Evolutionary conservation across 2,329 filamentous ascomycete genomes (phyloP).

Genomic region (Parascedosporium putredinis): DNA sequence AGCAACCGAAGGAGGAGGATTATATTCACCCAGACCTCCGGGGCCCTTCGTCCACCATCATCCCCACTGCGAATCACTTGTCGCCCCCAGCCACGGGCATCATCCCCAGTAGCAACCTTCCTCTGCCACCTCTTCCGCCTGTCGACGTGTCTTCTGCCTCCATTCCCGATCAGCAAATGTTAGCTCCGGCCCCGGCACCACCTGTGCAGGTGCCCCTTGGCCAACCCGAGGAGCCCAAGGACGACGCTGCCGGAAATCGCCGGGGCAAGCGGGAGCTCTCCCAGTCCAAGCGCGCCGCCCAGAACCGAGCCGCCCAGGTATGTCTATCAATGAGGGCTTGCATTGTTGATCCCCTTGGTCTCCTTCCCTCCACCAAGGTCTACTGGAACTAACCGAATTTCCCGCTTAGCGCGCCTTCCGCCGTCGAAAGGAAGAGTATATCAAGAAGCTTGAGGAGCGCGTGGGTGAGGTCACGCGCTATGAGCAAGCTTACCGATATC

Average conservation of each 20-base stretch:
- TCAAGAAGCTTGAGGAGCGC: conserved; percentile 93
- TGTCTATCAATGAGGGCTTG: conserved; percentile 19
- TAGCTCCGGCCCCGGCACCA: conserved; percentile 19
- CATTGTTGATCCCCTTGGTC: too few species aligned
- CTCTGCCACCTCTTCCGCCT: conserved; percentile 2
- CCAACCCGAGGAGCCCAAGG: conserved; percentile 18
- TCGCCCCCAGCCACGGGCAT: not conserved
- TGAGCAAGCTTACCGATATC: conserved; percentile 65
- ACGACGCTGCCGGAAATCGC: conserved; percentile 40
- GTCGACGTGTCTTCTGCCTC: conserved; percentile 20
- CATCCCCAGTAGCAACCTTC: conserved; percentile 13
- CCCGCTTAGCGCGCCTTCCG: conserved; percentile 74
- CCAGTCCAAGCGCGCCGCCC: conserved; percentile 89
- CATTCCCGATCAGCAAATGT: conserved; percentile 13
- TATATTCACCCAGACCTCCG: conserved; percentile 40
- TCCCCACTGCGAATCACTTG: conserved; percentile 10
- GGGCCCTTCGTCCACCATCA: conserved; percentile 17
- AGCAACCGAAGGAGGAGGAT: conserved; percentile 27
- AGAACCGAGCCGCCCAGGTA: conserved; percentile 96
- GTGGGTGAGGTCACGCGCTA: conserved; percentile 71
- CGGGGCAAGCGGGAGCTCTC: conserved; percentile 88
- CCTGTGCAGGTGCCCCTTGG: conserved; percentile 16
- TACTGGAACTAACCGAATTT: too few species aligned
- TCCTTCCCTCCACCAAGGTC: too few species aligned
- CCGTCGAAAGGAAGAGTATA: conserved; percentile 95